Evolutionary conservation across 2,329 filamentous ascomycete species (phyloP).

Genomic region (Coniochaeta hoffmannii): DNA sequence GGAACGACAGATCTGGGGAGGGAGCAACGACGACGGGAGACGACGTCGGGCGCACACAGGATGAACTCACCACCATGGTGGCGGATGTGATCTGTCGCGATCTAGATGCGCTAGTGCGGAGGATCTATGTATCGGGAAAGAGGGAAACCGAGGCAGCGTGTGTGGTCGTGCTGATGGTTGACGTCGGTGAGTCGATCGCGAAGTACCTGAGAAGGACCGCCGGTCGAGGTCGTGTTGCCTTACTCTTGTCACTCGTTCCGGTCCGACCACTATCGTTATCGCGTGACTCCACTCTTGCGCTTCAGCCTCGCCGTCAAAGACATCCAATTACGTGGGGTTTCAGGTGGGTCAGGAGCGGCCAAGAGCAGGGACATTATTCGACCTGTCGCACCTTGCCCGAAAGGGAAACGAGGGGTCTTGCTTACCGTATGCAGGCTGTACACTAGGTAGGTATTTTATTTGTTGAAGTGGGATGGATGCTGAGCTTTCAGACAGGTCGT

Average conservation of each 20-base stretch:
- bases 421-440: background rate
- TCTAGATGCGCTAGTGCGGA: background rate
- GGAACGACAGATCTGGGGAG: slow-evolving; percentile 5
- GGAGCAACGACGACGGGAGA: slow-evolving; percentile 3
- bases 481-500: slow-evolving; percentile 2
- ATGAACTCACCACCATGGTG: slow-evolving; percentile 13
- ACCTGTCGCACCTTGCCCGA: background rate
- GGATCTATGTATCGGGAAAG: no score
- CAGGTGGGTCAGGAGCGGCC: background rate
- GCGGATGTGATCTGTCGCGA: background rate
- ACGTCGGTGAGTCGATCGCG: background rate
- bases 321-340: background rate
- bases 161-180: background rate
- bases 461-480: background rate
- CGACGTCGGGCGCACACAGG: background rate
- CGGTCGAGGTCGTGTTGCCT: no score
- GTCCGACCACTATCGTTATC: background rate
- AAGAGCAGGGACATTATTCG: no score
- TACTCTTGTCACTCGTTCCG: background rate
- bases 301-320: background rate
- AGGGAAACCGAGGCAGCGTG: no score
- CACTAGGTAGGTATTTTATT: background rate
- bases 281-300: background rate
- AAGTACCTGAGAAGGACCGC: no score
- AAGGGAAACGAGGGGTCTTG: slow-evolving; percentile 3